Percentiles rank a stretch among this genome's conserved stretches.
These are phyloP conservation scores for Daldinia sp. DNA, from an alignment of 2,329 filamentous ascomycete genomes.

Conservation along the genomic window DNA sequence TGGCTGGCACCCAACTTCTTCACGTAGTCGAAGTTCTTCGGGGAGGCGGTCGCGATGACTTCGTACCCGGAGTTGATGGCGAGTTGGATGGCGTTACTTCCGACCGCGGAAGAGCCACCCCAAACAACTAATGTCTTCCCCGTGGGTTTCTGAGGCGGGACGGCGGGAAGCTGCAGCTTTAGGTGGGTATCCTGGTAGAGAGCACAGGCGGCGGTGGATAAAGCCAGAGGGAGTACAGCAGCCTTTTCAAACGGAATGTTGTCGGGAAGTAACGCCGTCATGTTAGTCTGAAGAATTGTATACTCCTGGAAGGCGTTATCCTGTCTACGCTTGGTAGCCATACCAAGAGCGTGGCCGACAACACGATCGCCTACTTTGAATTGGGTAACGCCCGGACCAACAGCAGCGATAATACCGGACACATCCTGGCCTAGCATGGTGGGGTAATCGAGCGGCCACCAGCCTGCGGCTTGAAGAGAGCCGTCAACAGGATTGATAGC, in stretches of 20 bases:
- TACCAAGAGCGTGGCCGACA: slow-evolving; percentile 41
- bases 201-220: slow-evolving; percentile 49
- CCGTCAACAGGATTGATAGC: slow-evolving; percentile 54
- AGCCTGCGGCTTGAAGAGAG: slow-evolving; percentile 49
- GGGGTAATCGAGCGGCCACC: slow-evolving; percentile 52
- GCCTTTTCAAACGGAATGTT: slow-evolving; percentile 49
- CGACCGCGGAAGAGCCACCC: slow-evolving; percentile 58
- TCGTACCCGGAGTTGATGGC: slow-evolving; percentile 55
- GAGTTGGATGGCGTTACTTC: slow-evolving; percentile 58
- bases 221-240: slow-evolving; percentile 48
- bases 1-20: slow-evolving; percentile 43
- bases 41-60: slow-evolving; percentile 55
- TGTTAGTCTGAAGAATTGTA: slow-evolving; percentile 43
- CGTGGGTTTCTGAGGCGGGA: slow-evolving; percentile 39
- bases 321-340: slow-evolving; percentile 37
- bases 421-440: slow-evolving; percentile 52
- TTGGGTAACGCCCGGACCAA: slow-evolving; percentile 44
- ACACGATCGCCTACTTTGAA: slow-evolving; percentile 53
- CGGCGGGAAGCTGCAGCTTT: slow-evolving; percentile 45
- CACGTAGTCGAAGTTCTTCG: slow-evolving; percentile 46
- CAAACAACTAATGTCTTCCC: slow-evolving; percentile 49
- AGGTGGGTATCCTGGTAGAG: slow-evolving; percentile 47
- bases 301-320: slow-evolving; percentile 52
- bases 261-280: slow-evolving; percentile 48
- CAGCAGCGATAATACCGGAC: slow-evolving; percentile 51